phyloP scores from a whole-genome alignment of 2,329 filamentous ascomycete genomes.

The Trichoderma citrinoviride region DNA sequence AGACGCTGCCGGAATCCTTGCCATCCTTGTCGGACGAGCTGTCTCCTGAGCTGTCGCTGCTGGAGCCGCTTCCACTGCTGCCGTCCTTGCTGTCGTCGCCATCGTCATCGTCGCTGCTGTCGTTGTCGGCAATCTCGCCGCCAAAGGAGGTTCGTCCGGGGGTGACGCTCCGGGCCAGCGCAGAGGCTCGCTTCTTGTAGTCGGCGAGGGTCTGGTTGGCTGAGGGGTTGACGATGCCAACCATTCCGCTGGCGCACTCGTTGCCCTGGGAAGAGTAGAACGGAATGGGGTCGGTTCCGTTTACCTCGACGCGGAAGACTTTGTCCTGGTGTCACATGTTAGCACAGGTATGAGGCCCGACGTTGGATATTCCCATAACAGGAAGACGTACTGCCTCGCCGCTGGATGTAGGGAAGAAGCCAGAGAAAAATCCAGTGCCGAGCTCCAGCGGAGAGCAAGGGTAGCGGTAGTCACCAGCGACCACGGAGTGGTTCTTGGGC shows the following conservation, averaged over 20 bases:
- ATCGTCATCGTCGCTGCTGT: background rate
- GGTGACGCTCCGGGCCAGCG: constrained; percentile 30
- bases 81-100: background rate
- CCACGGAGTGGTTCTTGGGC: constrained; percentile 40
- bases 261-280: constrained; percentile 42
- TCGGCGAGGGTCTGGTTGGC: constrained; percentile 32
- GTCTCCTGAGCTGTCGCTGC: background rate
- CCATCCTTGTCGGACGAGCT: background rate
- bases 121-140: constrained; percentile 30
- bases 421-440: constrained; percentile 40
- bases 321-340: constrained; percentile 29
- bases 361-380: too few species aligned
- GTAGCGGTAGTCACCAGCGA: constrained; percentile 36
- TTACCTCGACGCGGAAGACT: constrained; percentile 37
- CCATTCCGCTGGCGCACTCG: constrained; percentile 40
- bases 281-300: constrained; percentile 34
- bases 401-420: constrained; percentile 32
- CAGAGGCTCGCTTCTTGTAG: constrained; percentile 33
- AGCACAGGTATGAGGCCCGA: background rate
- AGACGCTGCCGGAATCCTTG: constrained; percentile 2
- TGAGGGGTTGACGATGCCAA: constrained; percentile 40
- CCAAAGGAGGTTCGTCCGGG: constrained; percentile 31
- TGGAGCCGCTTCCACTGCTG: background rate
- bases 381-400: constrained; percentile 33
- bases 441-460: constrained; percentile 36